phyloP scores from a whole-genome alignment of 495 filamentous ascomycete species.

The Penicillium turbatum region DNA sequence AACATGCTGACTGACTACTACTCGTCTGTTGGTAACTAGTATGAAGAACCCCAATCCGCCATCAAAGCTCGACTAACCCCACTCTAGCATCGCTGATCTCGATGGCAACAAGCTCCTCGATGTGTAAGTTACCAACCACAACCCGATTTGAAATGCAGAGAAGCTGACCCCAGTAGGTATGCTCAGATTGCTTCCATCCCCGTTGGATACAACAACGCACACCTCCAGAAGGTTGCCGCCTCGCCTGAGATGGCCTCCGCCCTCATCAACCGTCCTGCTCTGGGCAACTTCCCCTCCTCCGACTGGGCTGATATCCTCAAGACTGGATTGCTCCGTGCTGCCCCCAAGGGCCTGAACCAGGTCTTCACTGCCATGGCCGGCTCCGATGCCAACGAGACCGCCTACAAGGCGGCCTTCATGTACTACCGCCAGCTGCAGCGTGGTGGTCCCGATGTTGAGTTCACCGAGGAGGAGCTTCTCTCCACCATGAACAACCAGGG shows the following conservation, averaged over 20 bases:
- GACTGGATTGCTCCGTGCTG: slow-evolving; percentile 82
- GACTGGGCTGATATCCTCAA: slow-evolving; percentile 85
- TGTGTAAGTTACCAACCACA: slow-evolving; percentile 54
- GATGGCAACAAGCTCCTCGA: slow-evolving; percentile 69
- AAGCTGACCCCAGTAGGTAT: slow-evolving; percentile 50
- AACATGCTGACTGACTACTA: slow-evolving; percentile 88
- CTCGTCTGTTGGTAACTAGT: slow-evolving; percentile 62
- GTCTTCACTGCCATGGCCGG: slow-evolving; percentile 97
- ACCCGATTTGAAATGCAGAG: slow-evolving; percentile 9
- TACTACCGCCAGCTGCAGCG: slow-evolving; percentile 86
- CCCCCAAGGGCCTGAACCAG: slow-evolving; percentile 87
- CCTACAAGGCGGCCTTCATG: slow-evolving; percentile 99
- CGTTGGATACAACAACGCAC: slow-evolving; percentile 93
- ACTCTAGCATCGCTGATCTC: slow-evolving; percentile 71
- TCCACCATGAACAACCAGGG: slow-evolving; percentile 80
- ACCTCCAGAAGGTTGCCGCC: slow-evolving; percentile 63
- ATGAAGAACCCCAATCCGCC: slow-evolving; percentile 15
- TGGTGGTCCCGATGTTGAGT: slow-evolving; percentile 76
- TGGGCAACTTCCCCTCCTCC: slow-evolving; percentile 92
- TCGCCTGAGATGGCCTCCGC: slow-evolving; percentile 76
- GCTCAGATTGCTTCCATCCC: slow-evolving; percentile 98
- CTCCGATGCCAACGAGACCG: slow-evolving; percentile 98
- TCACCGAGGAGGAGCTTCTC: slow-evolving; percentile 73
- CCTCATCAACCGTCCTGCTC: slow-evolving; percentile 88
- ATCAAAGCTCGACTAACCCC: slow-evolving; percentile 22